Conservation (phyloP, 495 filamentous ascomycete species). For the Glarea lozoyensis region DNA sequence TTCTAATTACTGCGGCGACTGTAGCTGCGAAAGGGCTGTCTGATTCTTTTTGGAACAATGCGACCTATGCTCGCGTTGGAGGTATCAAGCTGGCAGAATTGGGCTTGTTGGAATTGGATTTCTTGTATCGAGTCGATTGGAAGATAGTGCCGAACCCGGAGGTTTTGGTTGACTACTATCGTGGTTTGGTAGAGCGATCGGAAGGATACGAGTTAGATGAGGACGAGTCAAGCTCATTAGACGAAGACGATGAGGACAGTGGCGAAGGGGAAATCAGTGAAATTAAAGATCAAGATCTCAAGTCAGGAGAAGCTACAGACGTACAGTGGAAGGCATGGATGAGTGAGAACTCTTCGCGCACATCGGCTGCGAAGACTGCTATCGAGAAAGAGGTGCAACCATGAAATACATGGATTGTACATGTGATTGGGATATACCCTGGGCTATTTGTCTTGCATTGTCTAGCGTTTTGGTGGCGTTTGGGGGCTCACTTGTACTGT, state of each 20-base stretch:
- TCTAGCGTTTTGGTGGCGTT: neutral
- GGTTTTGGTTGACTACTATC: slow-evolving; percentile 85
- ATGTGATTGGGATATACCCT: slow-evolving; percentile 8
- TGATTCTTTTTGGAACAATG: slow-evolving; percentile 96
- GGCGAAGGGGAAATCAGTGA: slow-evolving; percentile 2
- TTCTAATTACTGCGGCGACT: slow-evolving; percentile 89
- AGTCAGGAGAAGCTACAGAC: slow-evolving; percentile 7
- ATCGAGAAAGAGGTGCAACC: neutral
- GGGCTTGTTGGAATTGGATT: slow-evolving; percentile 89
- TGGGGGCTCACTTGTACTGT: too few species aligned
- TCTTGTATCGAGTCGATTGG: slow-evolving; percentile 87
- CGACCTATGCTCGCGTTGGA: slow-evolving; percentile 86
- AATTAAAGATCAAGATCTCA: neutral
- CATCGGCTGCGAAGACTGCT: neutral
- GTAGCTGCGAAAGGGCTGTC: slow-evolving; percentile 94
- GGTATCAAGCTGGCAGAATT: slow-evolving; percentile 83
- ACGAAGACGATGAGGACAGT: slow-evolving; percentile 8
- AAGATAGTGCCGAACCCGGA: slow-evolving; percentile 93
- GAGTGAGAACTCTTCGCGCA: slow-evolving; percentile 16
- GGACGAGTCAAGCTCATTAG: slow-evolving; percentile 11
- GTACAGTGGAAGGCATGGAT: slow-evolving; percentile 21
- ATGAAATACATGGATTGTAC: neutral
- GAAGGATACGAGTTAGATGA: slow-evolving; percentile 34
- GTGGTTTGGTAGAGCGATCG: slow-evolving; percentile 61
- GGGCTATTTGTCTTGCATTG: slow-evolving; percentile 1